Percentiles rank a stretch among this genome's conserved stretches.
phyloP scores from a whole-genome alignment of 148 eudicot genomes.

The Dianthus caryophyllus region DNA sequence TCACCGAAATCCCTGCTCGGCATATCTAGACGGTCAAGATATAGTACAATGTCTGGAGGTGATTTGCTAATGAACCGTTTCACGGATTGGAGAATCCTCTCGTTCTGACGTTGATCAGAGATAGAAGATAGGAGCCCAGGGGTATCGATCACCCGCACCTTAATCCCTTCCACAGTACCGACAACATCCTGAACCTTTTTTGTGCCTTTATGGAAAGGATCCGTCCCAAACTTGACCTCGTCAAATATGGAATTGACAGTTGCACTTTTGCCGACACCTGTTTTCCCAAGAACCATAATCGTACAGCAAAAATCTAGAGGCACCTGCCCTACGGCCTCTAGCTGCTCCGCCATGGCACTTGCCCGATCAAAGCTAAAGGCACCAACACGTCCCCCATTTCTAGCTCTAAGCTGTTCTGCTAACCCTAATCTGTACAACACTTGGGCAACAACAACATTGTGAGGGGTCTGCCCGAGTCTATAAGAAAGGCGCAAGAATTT shows the following conservation, averaged over 20 bases:
- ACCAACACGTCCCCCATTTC: slow-evolving; percentile 79
- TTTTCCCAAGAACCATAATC: slow-evolving; percentile 93
- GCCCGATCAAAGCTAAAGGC: slow-evolving; percentile 95
- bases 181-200: slow-evolving; percentile 88
- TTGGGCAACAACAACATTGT: slow-evolving; percentile 97
- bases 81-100: slow-evolving; percentile 74
- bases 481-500: slow-evolving; percentile 93
- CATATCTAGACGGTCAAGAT: slow-evolving; percentile 94
- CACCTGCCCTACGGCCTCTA: slow-evolving; percentile 78
- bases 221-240: slow-evolving; percentile 69
- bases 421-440: slow-evolving; percentile 89
- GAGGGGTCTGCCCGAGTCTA: slow-evolving; percentile 97
- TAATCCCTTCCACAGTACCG: slow-evolving; percentile 95
- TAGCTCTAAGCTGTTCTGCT: slow-evolving; percentile 91
- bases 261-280: slow-evolving; percentile 97
- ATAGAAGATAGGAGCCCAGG: slow-evolving; percentile 86
- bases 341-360: slow-evolving; percentile 96
- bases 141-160: slow-evolving; percentile 86
- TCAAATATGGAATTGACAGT: slow-evolving; percentile 93
- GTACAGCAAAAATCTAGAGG: slow-evolving; percentile 95
- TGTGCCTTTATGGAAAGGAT: slow-evolving; percentile 81
- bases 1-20: slow-evolving; percentile 91
- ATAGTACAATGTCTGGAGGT: slow-evolving; percentile 91
- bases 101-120: slow-evolving; percentile 81
- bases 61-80: slow-evolving; percentile 76